Conservation (phyloP, 441 rosid genomes). For the Erysimum cheiri region DNA sequence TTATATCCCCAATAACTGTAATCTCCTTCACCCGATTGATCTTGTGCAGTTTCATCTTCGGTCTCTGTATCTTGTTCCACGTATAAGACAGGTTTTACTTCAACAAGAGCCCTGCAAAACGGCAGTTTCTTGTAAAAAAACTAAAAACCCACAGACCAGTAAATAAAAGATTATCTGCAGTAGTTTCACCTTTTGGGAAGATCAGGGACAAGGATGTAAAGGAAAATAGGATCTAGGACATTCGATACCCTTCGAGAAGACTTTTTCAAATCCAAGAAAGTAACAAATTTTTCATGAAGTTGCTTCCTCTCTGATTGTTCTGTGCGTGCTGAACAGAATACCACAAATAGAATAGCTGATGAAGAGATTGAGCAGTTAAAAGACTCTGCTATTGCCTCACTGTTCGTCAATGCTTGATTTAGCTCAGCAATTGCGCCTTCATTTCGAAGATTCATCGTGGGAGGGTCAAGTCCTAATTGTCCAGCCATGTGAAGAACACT, state of each 20-base stretch:
- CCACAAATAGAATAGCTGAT: slow-evolving; percentile 66
- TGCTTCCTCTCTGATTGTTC: slow-evolving; percentile 61
- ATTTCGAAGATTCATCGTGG: slow-evolving; percentile 70
- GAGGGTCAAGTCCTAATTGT: slow-evolving; percentile 93
- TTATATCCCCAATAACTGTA: slow-evolving; percentile 58
- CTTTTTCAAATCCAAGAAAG: slow-evolving; percentile 57
- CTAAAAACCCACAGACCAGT: not conserved
- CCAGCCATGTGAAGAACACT: slow-evolving; percentile 94
- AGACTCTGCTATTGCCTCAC: slow-evolving; percentile 89
- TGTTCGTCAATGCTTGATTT: slow-evolving; percentile 80
- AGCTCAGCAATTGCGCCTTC: slow-evolving; percentile 78
- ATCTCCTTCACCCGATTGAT: slow-evolving; percentile 35
- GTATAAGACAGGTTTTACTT: slow-evolving; percentile 86
- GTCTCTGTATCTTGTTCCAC: slow-evolving; percentile 54
- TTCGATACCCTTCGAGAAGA: slow-evolving; percentile 43
- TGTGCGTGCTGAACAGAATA: slow-evolving; percentile 73
- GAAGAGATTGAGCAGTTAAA: slow-evolving; percentile 74
- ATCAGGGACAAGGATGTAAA: slow-evolving; percentile 79
- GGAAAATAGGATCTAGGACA: slow-evolving; percentile 59
- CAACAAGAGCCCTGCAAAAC: slow-evolving; percentile 79
- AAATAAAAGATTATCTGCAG: slow-evolving; percentile 23
- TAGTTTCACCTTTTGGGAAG: slow-evolving; percentile 81
- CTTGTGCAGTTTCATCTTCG: slow-evolving; percentile 40
- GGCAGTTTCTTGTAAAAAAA: slow-evolving; percentile 4
- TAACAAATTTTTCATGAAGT: slow-evolving; percentile 65